Base-by-base conservation (phyloP, 345 rosid genomes). In the Diplotaxis tenuifolia region DNA sequence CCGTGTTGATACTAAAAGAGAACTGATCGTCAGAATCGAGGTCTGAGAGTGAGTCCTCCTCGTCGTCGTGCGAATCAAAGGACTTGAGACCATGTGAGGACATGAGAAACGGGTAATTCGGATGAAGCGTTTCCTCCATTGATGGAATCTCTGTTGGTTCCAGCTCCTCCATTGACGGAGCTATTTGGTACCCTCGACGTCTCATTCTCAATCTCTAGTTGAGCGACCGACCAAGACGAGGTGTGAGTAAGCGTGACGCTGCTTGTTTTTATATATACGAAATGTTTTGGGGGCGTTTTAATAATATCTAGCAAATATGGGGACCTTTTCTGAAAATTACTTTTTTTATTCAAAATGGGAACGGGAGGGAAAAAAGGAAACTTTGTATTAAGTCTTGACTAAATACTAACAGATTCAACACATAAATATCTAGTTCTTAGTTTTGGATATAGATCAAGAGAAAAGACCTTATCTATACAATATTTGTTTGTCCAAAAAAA, bases 41-140 rank as follows among this genome's bases (percentile, higher is more conserved):
- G 67, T 15, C 9, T 29, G 69, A 28, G 59, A 65, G 8, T 42
- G 58, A 53, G 25, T 57, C n/a, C n/a, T n/a, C n/a, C n/a, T n/a
- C 66, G 16, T n/a, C 42, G 12, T 36, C 50, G 50, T n/a, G 50
- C 14, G 79, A 75, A 19, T 75, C 75, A 34, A 63, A 63, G 16
- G 79, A 64, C 65, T 55, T 62, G 53, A 40, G 50, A 14, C 79
- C 71, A 56, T 64, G 21, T 2, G 19, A 45, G 0, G 75, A 63
- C 72, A 76, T 49, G 5, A 76, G 62, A 66, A 77, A 77, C 10
- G 80, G 80, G 72, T 47, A 77, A 15, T 71, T 77, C 2, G 76
- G 80, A 59, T 77, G 58, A 77, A 77, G 72, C 62, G 80, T 77
- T 28, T 57, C 67, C 45, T 57, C 75, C 71, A 3, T 3, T 22